These are phyloP conservation scores for Bipolaris zeicola DNA, from an alignment of 2,329 filamentous ascomycete genomes.

Conservation along the genomic window DNA sequence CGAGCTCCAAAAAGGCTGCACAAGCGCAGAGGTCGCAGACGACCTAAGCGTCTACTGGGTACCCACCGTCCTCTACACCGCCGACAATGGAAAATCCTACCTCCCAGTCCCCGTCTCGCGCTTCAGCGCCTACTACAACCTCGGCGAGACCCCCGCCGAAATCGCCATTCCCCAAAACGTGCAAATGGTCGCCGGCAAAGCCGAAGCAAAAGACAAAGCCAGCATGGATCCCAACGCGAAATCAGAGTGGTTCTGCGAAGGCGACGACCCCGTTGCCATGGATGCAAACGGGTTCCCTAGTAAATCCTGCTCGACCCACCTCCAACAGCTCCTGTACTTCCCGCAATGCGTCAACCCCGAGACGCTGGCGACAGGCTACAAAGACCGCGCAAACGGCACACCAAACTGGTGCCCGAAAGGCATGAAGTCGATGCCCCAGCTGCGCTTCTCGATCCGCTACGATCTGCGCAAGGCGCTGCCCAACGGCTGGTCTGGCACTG, in stretches of 20 bases:
- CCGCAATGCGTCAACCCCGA: conserved; percentile 52
- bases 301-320: conserved; percentile 50
- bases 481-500: conserved; percentile 52
- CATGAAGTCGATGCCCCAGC: conserved; percentile 55
- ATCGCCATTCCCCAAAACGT: conserved; percentile 54
- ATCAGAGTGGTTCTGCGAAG: conserved; percentile 38
- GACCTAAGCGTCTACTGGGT: conserved; percentile 56
- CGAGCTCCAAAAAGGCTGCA: conserved; percentile 53
- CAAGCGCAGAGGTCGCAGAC: conserved; percentile 54
- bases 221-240: conserved; percentile 33
- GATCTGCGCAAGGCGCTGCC: conserved; percentile 53
- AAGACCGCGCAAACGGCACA: conserved; percentile 33
- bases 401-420: conserved; percentile 50
- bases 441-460: conserved; percentile 57
- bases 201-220: conserved; percentile 39
- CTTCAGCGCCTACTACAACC: conserved; percentile 57
- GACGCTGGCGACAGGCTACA: conserved; percentile 47
- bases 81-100: conserved; percentile 44
- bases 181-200: conserved; percentile 51
- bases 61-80: conserved; percentile 51
- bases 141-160: conserved; percentile 50
- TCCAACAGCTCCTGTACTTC: conserved; percentile 55
- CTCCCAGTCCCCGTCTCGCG: conserved; percentile 39
- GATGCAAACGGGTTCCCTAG: conserved; percentile 41
- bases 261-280: conserved; percentile 13